These are phyloP conservation scores for Starmerella cellae DNA, from an alignment of 805 yeast genomes.

Conservation along the genomic window DNA sequence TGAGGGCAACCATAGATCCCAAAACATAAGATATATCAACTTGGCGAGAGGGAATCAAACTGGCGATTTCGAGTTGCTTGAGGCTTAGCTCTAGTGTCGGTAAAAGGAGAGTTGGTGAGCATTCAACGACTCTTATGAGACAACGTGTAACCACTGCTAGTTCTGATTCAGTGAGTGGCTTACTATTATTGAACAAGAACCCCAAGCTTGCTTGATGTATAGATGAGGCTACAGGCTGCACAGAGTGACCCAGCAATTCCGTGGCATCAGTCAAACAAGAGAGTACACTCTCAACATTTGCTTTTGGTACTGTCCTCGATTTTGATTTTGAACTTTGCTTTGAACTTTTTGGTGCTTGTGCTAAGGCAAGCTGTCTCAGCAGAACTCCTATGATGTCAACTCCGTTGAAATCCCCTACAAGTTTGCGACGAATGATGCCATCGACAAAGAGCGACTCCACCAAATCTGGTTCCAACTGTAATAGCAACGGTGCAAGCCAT, in stretches of 20 bases:
- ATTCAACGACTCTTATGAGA: slow-evolving; percentile 8
- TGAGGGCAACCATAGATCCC: slow-evolving; percentile 13
- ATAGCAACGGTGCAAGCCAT: slow-evolving; percentile 11
- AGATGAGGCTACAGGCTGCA: slow-evolving; percentile 15
- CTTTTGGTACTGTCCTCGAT: background rate
- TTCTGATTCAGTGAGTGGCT: slow-evolving; percentile 1
- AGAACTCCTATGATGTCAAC: slow-evolving; percentile 14
- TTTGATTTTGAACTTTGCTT: background rate
- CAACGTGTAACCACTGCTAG: slow-evolving; percentile 1
- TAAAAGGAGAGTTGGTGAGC: slow-evolving; percentile 14
- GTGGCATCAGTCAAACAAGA: slow-evolving; percentile 13
- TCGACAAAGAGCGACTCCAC: slow-evolving; percentile 13
- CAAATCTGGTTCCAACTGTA: slow-evolving; percentile 9
- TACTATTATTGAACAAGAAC: slow-evolving; percentile 12
- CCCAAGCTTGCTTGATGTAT: slow-evolving; percentile 19
- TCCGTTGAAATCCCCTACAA: slow-evolving; percentile 13
- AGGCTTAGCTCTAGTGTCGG: slow-evolving; percentile 12
- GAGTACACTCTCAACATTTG: slow-evolving; percentile 7
- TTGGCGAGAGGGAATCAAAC: background rate
- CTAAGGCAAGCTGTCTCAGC: slow-evolving; percentile 15
- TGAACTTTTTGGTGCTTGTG: slow-evolving; percentile 6
- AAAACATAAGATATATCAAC: slow-evolving; percentile 8
- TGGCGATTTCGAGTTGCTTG: slow-evolving; percentile 13
- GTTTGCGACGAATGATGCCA: slow-evolving; percentile 6
- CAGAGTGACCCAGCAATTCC: slow-evolving; percentile 13